Conservation (phyloP, 495 filamentous ascomycete species). For the Aspergillus sclerotiicarbonarius region DNA sequence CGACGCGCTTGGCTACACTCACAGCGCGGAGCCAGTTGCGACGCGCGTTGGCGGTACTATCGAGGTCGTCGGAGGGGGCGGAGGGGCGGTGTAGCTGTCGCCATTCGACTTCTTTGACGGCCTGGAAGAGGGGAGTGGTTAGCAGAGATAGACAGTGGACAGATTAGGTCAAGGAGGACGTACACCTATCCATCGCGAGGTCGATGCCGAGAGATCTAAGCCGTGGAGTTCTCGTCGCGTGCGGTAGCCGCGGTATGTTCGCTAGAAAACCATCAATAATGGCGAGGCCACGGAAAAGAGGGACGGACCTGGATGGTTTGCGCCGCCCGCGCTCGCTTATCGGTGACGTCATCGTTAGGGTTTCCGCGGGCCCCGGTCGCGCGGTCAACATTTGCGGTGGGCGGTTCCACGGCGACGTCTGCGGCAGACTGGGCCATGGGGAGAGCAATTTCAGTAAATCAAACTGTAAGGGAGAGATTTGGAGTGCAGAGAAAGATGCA, state of each 20-base stretch:
- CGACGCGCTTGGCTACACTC: conserved; percentile 68
- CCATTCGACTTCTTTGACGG: conserved; percentile 63
- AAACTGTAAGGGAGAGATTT: background rate
- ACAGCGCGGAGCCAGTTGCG: conserved; percentile 74
- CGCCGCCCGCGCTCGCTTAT: conserved; percentile 41
- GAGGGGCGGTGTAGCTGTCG: conserved; percentile 51
- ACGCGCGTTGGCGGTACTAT: conserved; percentile 44
- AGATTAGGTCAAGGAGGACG: conserved; percentile 2
- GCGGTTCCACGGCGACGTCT: background rate
- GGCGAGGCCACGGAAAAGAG: background rate
- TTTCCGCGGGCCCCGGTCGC: background rate
- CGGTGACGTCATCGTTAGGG: conserved; percentile 29
- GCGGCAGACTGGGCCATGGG: background rate
- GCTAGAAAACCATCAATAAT: conserved; percentile 34
- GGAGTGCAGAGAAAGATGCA: background rate
- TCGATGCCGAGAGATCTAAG: conserved; percentile 60
- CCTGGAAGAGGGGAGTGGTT: conserved; percentile 27
- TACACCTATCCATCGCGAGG: conserved; percentile 63
- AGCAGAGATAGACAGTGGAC: background rate
- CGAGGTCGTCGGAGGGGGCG: conserved; percentile 25
- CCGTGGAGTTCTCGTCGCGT: conserved; percentile 64
- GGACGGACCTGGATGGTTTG: conserved; percentile 46
- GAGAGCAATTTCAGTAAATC: background rate
- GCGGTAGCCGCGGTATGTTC: conserved; percentile 69
- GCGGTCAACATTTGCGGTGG: background rate